Evolutionary conservation across 1,284 basidiomycete species (phyloP).

Genomic region (Ustilago hordei): DNA sequence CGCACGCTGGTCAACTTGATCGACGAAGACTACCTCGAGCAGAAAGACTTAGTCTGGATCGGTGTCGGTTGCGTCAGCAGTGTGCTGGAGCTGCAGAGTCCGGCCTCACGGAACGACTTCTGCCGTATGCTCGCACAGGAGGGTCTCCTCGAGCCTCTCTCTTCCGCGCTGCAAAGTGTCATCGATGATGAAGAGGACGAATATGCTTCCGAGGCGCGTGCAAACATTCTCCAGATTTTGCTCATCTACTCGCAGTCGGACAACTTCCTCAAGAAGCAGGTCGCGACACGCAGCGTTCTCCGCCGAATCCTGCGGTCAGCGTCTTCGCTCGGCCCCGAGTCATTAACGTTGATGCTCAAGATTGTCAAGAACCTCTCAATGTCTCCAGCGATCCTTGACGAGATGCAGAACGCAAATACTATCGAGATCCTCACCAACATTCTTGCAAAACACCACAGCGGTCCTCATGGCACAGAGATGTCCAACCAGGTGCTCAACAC

Average conservation of each 20-base stretch:
- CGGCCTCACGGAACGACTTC: constrained; percentile 96
- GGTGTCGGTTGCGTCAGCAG: constrained; percentile 93
- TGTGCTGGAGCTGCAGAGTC: constrained; percentile 91
- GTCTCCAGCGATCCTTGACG: constrained; percentile 83
- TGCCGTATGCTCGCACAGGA: constrained; percentile 98
- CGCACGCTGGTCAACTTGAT: constrained; percentile 93
- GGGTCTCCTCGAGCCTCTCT: constrained; percentile 90
- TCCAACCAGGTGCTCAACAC: constrained; percentile 65
- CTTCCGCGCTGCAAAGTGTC: constrained; percentile 87
- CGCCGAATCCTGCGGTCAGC: constrained; percentile 76
- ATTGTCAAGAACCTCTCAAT: constrained; percentile 96
- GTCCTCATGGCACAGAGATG: constrained; percentile 79
- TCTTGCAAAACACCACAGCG: constrained; percentile 82
- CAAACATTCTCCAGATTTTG: constrained; percentile 88
- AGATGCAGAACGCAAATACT: constrained; percentile 93
- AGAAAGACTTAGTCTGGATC: constrained; percentile 87
- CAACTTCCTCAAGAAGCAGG: constrained; percentile 87
- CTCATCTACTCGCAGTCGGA: constrained; percentile 95
- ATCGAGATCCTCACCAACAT: constrained; percentile 89
- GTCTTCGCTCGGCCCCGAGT: constrained; percentile 76
- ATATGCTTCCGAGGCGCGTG: constrained; percentile 78
- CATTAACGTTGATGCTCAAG: constrained; percentile 88
- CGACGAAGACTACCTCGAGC: constrained; percentile 93
- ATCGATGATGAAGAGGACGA: constrained; percentile 78
- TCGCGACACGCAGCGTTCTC: constrained; percentile 88